Percentiles rank a stretch among this genome's conserved stretches.
Conservation (phyloP, 148 eudicot species). For the Fallopia convolvulus region DNA sequence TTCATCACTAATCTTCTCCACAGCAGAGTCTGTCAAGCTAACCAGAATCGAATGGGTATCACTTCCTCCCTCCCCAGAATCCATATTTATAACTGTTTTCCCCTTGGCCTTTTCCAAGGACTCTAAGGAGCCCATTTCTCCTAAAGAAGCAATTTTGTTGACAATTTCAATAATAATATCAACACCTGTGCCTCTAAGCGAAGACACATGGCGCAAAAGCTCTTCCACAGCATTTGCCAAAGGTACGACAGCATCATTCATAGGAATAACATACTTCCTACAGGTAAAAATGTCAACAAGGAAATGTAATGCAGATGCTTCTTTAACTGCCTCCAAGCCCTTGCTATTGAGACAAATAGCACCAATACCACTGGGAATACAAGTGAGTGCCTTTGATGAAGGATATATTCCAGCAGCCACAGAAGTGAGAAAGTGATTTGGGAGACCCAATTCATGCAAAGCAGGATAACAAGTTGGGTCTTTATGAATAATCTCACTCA, state of each 20-base stretch:
- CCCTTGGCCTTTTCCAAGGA: constrained; percentile 36
- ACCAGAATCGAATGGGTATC: constrained; percentile 30
- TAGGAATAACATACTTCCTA: constrained; percentile 65
- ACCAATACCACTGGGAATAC: constrained; percentile 91
- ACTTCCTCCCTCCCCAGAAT: constrained; percentile 55
- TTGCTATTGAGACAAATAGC: constrained; percentile 88
- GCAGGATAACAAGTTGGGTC: constrained; percentile 81
- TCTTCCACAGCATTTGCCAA: constrained; percentile 96
- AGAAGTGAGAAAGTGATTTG: constrained; percentile 75
- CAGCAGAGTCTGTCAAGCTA: constrained; percentile 31
- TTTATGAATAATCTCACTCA: constrained; percentile 95
- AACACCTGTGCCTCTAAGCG: constrained; percentile 76
- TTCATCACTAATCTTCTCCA: constrained; percentile 52
- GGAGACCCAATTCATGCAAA: constrained; percentile 86
- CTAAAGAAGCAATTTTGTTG: constrained; percentile 49
- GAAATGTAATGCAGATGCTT: constrained; percentile 64
- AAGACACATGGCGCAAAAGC: constrained; percentile 83
- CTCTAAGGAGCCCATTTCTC: constrained; percentile 36
- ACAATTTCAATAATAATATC: constrained; percentile 80
- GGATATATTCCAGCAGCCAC: constrained; percentile 69
- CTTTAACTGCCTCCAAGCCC: constrained; percentile 89
- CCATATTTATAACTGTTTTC: constrained; percentile 64
- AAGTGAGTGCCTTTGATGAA: constrained; percentile 91
- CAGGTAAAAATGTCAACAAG: constrained; percentile 68
- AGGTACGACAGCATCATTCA: constrained; percentile 86